Conservation (phyloP, 768 basidiomycete species). For the Phlebiopsis flavidoalba region DNA sequence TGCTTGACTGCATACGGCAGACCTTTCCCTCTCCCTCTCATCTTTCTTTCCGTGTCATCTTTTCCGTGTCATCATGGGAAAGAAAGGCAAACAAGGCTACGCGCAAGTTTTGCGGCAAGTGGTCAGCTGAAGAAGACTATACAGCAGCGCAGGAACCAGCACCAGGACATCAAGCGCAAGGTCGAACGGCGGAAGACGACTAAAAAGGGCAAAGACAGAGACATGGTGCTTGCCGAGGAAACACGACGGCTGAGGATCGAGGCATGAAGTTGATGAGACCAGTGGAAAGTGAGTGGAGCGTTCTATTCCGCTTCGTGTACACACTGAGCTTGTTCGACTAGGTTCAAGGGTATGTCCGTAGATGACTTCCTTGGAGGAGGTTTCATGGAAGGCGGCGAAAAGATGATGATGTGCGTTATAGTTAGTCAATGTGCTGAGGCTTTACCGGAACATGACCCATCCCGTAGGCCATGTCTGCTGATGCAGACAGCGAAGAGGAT, state of each 20-base stretch:
- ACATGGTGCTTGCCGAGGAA: constrained; percentile 15
- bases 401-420: constrained; percentile 35
- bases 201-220: constrained; percentile 22
- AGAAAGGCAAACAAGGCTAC: constrained; percentile 75
- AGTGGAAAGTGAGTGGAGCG: constrained; percentile 18
- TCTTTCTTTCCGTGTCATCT: neutral
- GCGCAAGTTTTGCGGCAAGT: constrained; percentile 81
- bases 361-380: constrained; percentile 70
- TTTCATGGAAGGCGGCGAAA: constrained; percentile 68
- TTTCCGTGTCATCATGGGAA: constrained; percentile 33
- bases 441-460: neutral
- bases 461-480: constrained; percentile 24
- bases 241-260: constrained; percentile 21
- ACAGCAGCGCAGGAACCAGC: constrained; percentile 70
- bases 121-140: constrained; percentile 89
- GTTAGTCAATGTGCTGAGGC: neutral
- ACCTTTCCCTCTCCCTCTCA: neutral
- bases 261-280: constrained; percentile 18
- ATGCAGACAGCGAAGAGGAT: constrained; percentile 35
- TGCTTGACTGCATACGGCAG: neutral
- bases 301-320: neutral
- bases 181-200: constrained; percentile 48
- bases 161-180: constrained; percentile 67
- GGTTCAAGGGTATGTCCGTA: constrained; percentile 58
- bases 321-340: constrained; percentile 8